phyloP scores from a whole-genome alignment of 495 filamentous ascomycete genomes.

The Hypoxylon lenormandii region DNA sequence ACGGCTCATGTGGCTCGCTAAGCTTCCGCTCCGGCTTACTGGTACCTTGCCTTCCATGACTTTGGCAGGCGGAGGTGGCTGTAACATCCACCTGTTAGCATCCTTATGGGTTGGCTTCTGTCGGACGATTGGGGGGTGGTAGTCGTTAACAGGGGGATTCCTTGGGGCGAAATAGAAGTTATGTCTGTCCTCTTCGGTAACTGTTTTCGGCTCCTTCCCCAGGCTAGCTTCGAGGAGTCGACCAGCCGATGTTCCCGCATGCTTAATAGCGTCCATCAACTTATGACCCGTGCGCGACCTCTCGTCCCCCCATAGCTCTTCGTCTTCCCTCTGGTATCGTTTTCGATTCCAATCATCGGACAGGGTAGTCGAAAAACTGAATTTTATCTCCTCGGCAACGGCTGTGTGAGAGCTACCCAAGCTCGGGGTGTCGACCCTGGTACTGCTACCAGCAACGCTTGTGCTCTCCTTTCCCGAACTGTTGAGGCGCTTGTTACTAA shows the following conservation, averaged over 20 bases:
- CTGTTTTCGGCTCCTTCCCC: slow-evolving; percentile 52
- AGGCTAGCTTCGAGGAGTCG: slow-evolving; percentile 61
- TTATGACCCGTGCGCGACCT: slow-evolving; percentile 56
- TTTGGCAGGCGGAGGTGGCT: slow-evolving; percentile 83
- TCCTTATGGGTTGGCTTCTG: slow-evolving; percentile 72
- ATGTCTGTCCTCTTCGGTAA: slow-evolving; percentile 59
- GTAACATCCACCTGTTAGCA: slow-evolving; percentile 88
- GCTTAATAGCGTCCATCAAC: slow-evolving; percentile 64
- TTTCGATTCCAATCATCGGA: slow-evolving; percentile 75
- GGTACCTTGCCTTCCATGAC: slow-evolving; percentile 86
- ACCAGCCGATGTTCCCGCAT: slow-evolving; percentile 64
- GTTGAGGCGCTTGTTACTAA: slow-evolving; percentile 66
- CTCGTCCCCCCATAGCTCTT: slow-evolving; percentile 78
- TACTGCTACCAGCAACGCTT: slow-evolving; percentile 51
- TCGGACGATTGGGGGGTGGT: slow-evolving; percentile 87
- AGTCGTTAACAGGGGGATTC: slow-evolving; percentile 84
- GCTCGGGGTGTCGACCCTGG: slow-evolving; percentile 44
- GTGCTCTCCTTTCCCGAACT: slow-evolving; percentile 56
- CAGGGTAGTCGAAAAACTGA: slow-evolving; percentile 51
- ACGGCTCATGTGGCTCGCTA: slow-evolving; percentile 40
- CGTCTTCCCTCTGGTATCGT: slow-evolving; percentile 85
- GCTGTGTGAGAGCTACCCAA: slow-evolving; percentile 36
- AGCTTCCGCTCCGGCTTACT: slow-evolving; percentile 65
- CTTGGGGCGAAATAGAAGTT: slow-evolving; percentile 73
- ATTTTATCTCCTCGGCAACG: slow-evolving; percentile 31